Evolutionary conservation across 306 rosid genomes (phyloP).

Genomic region (Citrullus colocynthis): DNA sequence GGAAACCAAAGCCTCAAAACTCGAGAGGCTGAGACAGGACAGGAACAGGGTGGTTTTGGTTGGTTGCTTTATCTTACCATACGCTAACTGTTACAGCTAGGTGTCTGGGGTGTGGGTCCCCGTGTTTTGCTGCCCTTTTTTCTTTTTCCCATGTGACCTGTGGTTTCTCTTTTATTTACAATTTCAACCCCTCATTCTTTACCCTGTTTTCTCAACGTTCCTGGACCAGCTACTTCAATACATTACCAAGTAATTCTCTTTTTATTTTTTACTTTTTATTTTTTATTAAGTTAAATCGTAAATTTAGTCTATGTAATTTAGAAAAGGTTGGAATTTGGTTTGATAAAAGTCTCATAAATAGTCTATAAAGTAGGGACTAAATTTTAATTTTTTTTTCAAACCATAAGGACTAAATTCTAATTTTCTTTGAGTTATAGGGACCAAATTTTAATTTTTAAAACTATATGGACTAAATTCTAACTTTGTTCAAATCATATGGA

Average conservation of each 20-base stretch:
- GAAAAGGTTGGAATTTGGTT: too few species aligned
- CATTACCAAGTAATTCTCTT: background rate
- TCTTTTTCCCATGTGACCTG: background rate
- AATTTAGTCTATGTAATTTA: too few species aligned
- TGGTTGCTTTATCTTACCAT: constrained; percentile 3
- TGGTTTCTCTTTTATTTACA: background rate
- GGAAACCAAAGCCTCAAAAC: background rate
- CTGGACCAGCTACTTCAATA: background rate
- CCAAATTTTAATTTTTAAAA: too few species aligned
- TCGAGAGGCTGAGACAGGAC: background rate
- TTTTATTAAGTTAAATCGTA: too few species aligned
- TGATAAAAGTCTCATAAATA: too few species aligned
- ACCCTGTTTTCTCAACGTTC: background rate
- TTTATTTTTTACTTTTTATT: too few species aligned
- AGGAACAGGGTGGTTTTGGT: background rate
- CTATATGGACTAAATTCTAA: too few species aligned
- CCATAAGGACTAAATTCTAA: too few species aligned
- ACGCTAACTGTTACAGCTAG: background rate
- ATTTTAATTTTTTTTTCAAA: too few species aligned
- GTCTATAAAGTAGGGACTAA: too few species aligned
- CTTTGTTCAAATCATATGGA: too few species aligned
- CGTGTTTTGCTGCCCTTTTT: background rate
- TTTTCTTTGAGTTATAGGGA: too few species aligned
- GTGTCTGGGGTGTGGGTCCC: background rate
- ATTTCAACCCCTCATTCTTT: background rate